Evolutionary conservation across 2,329 filamentous ascomycete genomes (phyloP), one percentile per base, ranked within the genome.

Genomic region (Fonsecaea multimorphosa): DNA sequence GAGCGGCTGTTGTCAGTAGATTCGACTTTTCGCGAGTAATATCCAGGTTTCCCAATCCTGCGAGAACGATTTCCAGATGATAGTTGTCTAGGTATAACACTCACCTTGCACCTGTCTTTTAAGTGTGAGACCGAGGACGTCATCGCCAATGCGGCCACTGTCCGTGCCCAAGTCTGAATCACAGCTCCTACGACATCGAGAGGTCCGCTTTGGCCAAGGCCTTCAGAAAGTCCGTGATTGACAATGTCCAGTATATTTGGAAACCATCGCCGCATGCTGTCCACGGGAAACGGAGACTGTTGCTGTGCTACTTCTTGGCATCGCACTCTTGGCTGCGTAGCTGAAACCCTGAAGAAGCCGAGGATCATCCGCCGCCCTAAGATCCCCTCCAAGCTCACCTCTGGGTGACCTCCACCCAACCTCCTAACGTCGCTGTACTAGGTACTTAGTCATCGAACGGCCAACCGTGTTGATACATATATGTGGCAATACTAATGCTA

Each of bases 121-220:
- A 38, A 16, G 36, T 5, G 14, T 22, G 19, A 22, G 40, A 46
- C 22, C n/a, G 40, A 9, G n/a, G 19, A 46, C 40, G 40, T 22
- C 40, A 46, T 46, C 40, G 40, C 40, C 40, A 46, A 46, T 46
- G 40, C 40, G 40, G 40, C 7, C 40, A 46, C n/a, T 46, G 40
- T 3, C 40, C n/a, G 40, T 46, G 7, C n/a, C n/a, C 22, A 9
- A 3, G 8, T 46, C 22, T n/a, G 19, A 46, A 11, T 46, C 40
- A 22, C 40, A 46, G 5, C 22, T 46, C n/a, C 8, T 46, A n/a
- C 6, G 40, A 22, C 40, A 12, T 9, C 8, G 40, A 46, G n/a
- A 22, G 19, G 9, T 46, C 40, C 40, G 22, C 22, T n/a, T 22
- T 22, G n/a, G 40, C 40, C 19, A 3, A 7, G 40, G 22, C 7